These are phyloP conservation scores for Populus nigra DNA, from an alignment of 345 rosid genomes.

Conservation along the genomic window DNA sequence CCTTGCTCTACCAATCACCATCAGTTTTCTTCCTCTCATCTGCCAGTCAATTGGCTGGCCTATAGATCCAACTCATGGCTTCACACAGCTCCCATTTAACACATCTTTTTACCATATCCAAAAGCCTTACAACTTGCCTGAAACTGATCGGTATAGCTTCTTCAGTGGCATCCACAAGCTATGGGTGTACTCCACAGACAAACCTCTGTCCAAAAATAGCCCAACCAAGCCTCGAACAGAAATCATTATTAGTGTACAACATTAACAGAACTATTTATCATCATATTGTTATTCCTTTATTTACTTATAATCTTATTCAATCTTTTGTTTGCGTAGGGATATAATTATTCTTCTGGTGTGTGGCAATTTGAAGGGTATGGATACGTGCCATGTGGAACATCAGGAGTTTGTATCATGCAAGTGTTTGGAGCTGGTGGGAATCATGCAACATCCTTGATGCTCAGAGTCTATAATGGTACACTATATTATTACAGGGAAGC, in stretches of 20 bases:
- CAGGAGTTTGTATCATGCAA: slow-evolving; percentile 38
- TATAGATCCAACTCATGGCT: slow-evolving; percentile 3
- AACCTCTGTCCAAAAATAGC: slow-evolving; percentile 2
- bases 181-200: slow-evolving; percentile 13
- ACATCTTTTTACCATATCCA: neutral
- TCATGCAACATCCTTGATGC: neutral
- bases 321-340: slow-evolving; percentile 18
- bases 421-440: slow-evolving; percentile 24
- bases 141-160: slow-evolving; percentile 3
- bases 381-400: slow-evolving; percentile 31
- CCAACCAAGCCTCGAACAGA: slow-evolving; percentile 15
- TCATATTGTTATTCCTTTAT: neutral
- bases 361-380: slow-evolving; percentile 43
- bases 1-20: neutral
- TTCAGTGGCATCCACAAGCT: neutral
- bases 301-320: neutral
- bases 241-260: neutral
- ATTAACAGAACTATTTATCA: neutral
- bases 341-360: slow-evolving; percentile 25
- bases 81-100: neutral
- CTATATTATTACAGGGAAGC: slow-evolving; percentile 19
- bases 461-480: slow-evolving; percentile 32
- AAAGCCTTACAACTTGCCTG: slow-evolving; percentile 5
- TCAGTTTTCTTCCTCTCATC: neutral
- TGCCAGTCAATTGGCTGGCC: neutral